Evolutionary conservation across 2,329 filamentous ascomycete genomes (phyloP).

Genomic region (Xylariaceae sp.): DNA sequence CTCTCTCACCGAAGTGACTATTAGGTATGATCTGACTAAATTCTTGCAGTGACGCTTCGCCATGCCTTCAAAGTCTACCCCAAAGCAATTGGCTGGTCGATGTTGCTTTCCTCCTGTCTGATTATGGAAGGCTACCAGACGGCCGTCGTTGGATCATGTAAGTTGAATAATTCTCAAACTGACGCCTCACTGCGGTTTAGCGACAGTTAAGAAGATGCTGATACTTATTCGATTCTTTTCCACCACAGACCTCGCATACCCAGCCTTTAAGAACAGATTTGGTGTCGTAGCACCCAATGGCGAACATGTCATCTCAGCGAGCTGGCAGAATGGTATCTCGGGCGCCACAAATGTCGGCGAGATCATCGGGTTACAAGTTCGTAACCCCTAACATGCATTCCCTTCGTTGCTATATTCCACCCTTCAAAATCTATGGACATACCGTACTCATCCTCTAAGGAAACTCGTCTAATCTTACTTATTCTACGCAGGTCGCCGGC

Average conservation of each 20-base stretch:
- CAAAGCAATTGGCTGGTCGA: slow-evolving; percentile 51
- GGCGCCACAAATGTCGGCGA: slow-evolving; percentile 53
- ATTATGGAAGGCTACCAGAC: slow-evolving; percentile 47
- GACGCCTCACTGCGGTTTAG: too few relatives aligned
- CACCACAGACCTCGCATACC: slow-evolving; percentile 48
- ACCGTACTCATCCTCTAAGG: too few relatives aligned
- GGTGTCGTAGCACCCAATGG: slow-evolving; percentile 42
- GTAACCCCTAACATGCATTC: not conserved
- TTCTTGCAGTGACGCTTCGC: slow-evolving; percentile 41
- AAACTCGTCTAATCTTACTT: not conserved
- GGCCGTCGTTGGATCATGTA: slow-evolving; percentile 41
- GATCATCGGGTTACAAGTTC: slow-evolving; percentile 53
- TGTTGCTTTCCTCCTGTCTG: slow-evolving; percentile 50
- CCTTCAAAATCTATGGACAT: too few relatives aligned
- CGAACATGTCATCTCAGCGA: slow-evolving; percentile 50
- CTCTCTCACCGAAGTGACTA: too few relatives aligned
- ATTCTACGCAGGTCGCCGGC: slow-evolving; percentile 47
- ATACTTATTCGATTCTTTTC: slow-evolving; percentile 7
- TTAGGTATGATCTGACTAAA: not conserved
- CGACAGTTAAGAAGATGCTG: not conserved
- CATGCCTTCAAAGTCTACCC: slow-evolving; percentile 52
- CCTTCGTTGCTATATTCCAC: not conserved
- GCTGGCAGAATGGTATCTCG: slow-evolving; percentile 56
- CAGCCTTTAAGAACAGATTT: slow-evolving; percentile 44
- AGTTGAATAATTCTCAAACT: slow-evolving; percentile 7